Base-by-base conservation (phyloP, 306 rosid species). In the Quercus robur region DNA sequence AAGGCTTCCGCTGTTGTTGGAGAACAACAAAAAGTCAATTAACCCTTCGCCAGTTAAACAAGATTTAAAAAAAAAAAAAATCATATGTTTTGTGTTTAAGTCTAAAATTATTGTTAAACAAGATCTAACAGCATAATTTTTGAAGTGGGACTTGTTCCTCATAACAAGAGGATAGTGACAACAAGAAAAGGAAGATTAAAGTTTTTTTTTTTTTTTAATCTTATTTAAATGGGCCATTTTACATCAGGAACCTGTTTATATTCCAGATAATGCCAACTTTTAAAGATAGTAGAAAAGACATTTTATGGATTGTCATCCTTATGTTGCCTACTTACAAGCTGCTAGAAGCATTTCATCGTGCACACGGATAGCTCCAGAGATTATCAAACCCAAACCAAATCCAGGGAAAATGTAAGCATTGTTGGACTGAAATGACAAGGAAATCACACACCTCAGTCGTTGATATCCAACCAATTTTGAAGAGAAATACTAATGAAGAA, bases 351-450 rank as follows among this genome's bases (percentile, higher is more conserved):
- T 94, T 58, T 94, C 98, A 31, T 91, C 96, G 21, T 92, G 96
- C 46, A 94, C 92, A 52, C 98, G 95, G 67, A 94, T 92, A 30
- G 98, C 96, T 78, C 98, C 98, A 3, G 97, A 94, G 77, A 94
- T 90, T 64, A 94, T 90, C 68, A 94, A 58, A 75, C 98, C 98
- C 76, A 94, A 82, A 76, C 98, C 98, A 35, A 92, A 77, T 55
- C 98, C 98, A 5, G 97, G 98, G 87, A 94, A 94, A 35, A 94
- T 90, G 89, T 94, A 94, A 59, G 97, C 96, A 89, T 94, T 94
- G 92, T 94, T 94, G 86, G 97, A 56, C 97, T 94, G 94, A 49
- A 78, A 70, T 56, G 73, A 81, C 44, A 83, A 75, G 80, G 64
- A 57, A 63, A 71, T 63, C 58, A 35, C 30, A 70, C 67, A 81